Percentiles rank a stretch among this genome's conserved stretches.
Conservation (phyloP, 257 asterid species). For the Salvia miltiorrhiza region DNA sequence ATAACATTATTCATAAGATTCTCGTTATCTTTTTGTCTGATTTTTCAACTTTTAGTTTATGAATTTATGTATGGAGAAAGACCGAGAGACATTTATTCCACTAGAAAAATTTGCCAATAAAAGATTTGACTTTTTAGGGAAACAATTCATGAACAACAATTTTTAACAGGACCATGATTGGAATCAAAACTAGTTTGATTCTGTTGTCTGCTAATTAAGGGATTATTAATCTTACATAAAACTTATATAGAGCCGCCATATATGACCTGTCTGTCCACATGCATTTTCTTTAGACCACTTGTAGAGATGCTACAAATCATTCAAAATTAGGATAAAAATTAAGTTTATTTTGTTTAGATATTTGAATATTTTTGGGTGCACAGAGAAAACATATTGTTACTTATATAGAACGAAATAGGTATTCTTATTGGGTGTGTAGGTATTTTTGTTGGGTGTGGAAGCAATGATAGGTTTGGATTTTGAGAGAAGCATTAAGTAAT, state of each 20-base stretch:
- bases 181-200: slow-evolving; percentile 11
- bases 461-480: too few species aligned
- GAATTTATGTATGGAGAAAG: background rate
- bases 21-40: slow-evolving; percentile 31
- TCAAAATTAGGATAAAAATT: slow-evolving; percentile 1
- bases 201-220: slow-evolving; percentile 12
- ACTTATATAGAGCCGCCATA: slow-evolving; percentile 22
- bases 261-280: slow-evolving; percentile 10
- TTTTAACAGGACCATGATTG: slow-evolving; percentile 15
- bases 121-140: slow-evolving; percentile 32
- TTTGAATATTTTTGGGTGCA: too few species aligned
- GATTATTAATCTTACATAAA: background rate
- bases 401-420: too few species aligned
- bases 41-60: slow-evolving; percentile 28
- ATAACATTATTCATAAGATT: slow-evolving; percentile 24
- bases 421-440: too few species aligned
- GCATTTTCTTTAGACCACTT: slow-evolving; percentile 7
- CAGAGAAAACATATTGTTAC: too few species aligned
- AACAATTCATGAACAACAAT: slow-evolving; percentile 16
- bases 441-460: too few species aligned
- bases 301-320: background rate
- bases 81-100: slow-evolving; percentile 30
- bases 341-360: background rate
- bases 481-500: too few species aligned
- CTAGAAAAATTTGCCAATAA: background rate